Conservation (phyloP, 768 basidiomycete genomes). For the Pleurotus tuber-regium region DNA sequence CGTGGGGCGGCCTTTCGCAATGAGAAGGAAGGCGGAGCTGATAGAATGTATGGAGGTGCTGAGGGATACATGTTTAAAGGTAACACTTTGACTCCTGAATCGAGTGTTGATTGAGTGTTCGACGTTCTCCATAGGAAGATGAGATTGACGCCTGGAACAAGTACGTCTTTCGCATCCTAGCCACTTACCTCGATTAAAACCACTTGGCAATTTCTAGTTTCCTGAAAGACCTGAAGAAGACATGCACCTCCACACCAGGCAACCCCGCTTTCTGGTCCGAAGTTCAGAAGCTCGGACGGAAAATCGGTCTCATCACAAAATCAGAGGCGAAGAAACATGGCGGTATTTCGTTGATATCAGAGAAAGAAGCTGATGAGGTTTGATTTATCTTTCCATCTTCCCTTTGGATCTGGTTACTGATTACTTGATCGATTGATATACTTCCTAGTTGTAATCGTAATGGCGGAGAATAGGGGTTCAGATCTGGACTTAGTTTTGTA, state of each 20-base stretch:
- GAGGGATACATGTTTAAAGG: slow-evolving; percentile 65
- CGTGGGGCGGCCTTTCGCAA: slow-evolving; percentile 67
- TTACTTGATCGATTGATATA: too few relatives aligned
- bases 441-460: too few relatives aligned
- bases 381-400: slow-evolving; percentile 14
- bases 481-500: too few relatives aligned
- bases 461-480: too few relatives aligned
- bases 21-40: slow-evolving; percentile 64
- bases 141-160: slow-evolving; percentile 82
- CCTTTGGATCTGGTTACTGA: slow-evolving; percentile 4
- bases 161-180: slow-evolving; percentile 30
- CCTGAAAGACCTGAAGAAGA: slow-evolving; percentile 52
- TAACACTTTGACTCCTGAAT: too few relatives aligned
- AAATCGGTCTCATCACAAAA: slow-evolving; percentile 59
- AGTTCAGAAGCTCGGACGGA: slow-evolving; percentile 46
- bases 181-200: not conserved
- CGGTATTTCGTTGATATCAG: slow-evolving; percentile 54
- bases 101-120: too few relatives aligned
- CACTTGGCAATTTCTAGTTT: slow-evolving; percentile 42
- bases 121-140: slow-evolving; percentile 72
- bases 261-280: slow-evolving; percentile 69
- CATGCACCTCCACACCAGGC: slow-evolving; percentile 53
- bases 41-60: slow-evolving; percentile 68
- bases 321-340: slow-evolving; percentile 61
- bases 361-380: slow-evolving; percentile 55